Percentiles rank a stretch among this genome's conserved stretches.
phyloP scores from a whole-genome alignment of 495 filamentous ascomycete genomes.

The Parmelia sp. region DNA sequence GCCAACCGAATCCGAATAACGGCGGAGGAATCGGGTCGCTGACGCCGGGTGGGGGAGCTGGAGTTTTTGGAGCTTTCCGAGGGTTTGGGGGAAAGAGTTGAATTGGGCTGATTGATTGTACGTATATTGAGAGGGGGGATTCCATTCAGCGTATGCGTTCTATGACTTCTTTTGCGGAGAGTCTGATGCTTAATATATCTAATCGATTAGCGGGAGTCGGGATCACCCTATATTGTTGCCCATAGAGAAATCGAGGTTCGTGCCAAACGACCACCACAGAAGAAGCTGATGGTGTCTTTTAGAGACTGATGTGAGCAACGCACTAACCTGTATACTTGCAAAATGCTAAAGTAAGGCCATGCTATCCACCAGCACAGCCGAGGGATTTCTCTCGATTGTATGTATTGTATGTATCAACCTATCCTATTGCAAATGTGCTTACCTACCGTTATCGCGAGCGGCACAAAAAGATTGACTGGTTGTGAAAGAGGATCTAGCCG shows the following conservation, averaged over 20 bases:
- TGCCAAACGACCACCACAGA: background rate
- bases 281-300: background rate
- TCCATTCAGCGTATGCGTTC: background rate
- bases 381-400: too few species aligned
- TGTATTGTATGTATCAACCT: too few species aligned
- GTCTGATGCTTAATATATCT: background rate
- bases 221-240: background rate
- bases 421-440: too few species aligned
- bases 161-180: background rate
- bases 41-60: constrained; percentile 63
- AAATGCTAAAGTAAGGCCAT: too few species aligned
- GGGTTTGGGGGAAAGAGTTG: constrained; percentile 36
- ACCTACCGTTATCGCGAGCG: background rate
- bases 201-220: constrained; percentile 5
- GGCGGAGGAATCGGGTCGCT: constrained; percentile 50
- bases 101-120: too few species aligned
- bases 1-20: constrained; percentile 46
- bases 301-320: background rate
- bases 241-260: background rate
- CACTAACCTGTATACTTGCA: too few species aligned
- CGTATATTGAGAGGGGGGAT: background rate
- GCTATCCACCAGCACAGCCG: too few species aligned
- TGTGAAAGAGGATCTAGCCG: background rate
- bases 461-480: background rate
- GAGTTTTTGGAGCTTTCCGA: constrained; percentile 46